Percentiles rank a stretch among this genome's conserved stretches.
These are phyloP conservation scores for Phytophthora sp. DNA, from an alignment of 352 stramenopile species.

Conservation along the genomic window DNA sequence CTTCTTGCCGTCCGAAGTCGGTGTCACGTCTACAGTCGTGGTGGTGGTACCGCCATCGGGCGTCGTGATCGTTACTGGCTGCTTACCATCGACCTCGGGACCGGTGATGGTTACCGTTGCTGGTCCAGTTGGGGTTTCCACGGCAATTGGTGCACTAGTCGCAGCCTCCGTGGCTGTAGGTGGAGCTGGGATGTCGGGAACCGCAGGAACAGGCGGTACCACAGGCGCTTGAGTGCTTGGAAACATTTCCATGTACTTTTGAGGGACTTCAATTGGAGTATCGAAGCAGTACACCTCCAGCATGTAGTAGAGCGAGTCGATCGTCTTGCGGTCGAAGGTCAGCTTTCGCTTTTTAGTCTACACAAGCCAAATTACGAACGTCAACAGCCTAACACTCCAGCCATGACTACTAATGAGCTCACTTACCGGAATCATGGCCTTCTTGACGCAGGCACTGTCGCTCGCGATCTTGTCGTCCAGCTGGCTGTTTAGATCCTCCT, in stretches of 20 bases:
- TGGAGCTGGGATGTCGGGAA: background rate
- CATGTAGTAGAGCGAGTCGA: constrained; percentile 42
- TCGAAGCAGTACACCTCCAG: constrained; percentile 48
- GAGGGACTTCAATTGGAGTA: constrained; percentile 30
- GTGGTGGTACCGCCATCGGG: constrained; percentile 1
- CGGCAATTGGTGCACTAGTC: constrained; percentile 1
- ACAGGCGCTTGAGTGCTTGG: constrained; percentile 9
- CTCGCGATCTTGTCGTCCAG: constrained; percentile 46
- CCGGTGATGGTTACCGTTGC: background rate
- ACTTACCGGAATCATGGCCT: constrained; percentile 48
- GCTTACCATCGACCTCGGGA: constrained; percentile 6
- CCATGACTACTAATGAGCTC: background rate
- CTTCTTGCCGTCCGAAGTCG: background rate
- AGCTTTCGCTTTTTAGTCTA: constrained; percentile 40
- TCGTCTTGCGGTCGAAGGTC: constrained; percentile 28
- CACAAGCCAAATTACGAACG: background rate
- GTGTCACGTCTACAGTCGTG: background rate
- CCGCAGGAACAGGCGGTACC: background rate
- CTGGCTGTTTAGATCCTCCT: constrained; percentile 39
- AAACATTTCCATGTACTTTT: constrained; percentile 42
- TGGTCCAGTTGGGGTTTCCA: background rate
- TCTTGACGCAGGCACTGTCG: constrained; percentile 42
- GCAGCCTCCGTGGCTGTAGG: background rate
- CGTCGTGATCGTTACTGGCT: constrained; percentile 18
- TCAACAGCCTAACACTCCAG: background rate